Base-by-base conservation (phyloP, 2,329 filamentous ascomycete species). In the Aspergillus quadrilineatus region DNA sequence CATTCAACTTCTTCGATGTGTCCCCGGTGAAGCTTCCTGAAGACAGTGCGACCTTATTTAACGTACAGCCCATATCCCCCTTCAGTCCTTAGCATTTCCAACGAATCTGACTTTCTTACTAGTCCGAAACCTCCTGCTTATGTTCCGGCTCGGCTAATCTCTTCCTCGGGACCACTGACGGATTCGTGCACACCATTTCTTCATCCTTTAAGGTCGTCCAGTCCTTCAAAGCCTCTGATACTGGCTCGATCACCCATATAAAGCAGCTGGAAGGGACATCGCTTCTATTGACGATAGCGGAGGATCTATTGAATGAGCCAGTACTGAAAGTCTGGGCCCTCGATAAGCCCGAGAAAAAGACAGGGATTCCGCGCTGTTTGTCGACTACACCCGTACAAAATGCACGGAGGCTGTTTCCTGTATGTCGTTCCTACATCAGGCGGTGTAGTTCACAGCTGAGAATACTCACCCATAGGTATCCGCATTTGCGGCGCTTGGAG, bases 1-100 rank as follows among this genome's bases (percentile, higher is more conserved):
- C 89, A 66, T 99, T 99, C 80, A 92, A 96, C 82, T 99, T 99
- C 87, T 97, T 99, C 84, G 91, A 97, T 77, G 91, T 96, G 74
- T 86, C 86, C 72, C 88, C 89, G 72, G 87, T 97, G 74, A 86
- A 88, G 70, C 82, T 92, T 67, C 84, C 82, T 26, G 89, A 95
- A 73, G 90, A 95, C 71, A 88, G 86, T 71, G 85, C 86, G 65
- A 83, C 86, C 69, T 82, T 92, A 70, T 89, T 95, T 78, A 88
- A 92, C 74, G 89, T 89, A 83, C 85, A 73, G 64, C 22, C 15
- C 84, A 55, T 46, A 52, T 26, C 37, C 10, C 49, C 34, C 47
- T 32, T 26, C 41, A 14, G 22, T 14, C 46, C 14, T 39, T n/a
- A 2, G 5, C n/a, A 7, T 15, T 15, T 41, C 36, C 6, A 15